phyloP scores from a whole-genome alignment of 1,139 yeast genomes.

The Suhomyces atakaporum region DNA sequence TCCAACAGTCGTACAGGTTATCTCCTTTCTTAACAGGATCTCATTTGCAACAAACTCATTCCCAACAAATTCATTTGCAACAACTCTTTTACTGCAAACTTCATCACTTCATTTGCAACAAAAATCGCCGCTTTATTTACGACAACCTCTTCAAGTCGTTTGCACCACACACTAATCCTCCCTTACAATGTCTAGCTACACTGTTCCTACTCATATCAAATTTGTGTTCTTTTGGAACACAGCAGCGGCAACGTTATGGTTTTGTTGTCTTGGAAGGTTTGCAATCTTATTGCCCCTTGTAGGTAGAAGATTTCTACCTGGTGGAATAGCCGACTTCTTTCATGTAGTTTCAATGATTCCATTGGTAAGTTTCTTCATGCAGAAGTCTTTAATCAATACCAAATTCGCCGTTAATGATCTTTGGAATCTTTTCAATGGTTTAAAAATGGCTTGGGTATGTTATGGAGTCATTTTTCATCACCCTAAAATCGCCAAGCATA shows the following conservation, averaged over 20 bases:
- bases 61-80: too few relatives aligned
- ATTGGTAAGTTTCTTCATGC: slow-evolving; percentile 28
- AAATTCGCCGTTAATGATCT: slow-evolving; percentile 17
- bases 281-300: slow-evolving; percentile 58
- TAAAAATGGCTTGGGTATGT: slow-evolving; percentile 44
- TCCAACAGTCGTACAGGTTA: too few relatives aligned
- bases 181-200: slow-evolving; percentile 27
- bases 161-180: too few relatives aligned
- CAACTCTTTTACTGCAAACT: slow-evolving; percentile 1
- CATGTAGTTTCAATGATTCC: slow-evolving; percentile 46
- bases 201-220: slow-evolving; percentile 34
- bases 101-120: too few relatives aligned
- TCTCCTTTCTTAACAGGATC: not conserved
- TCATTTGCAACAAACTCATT: not conserved
- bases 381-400: slow-evolving; percentile 20
- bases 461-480: slow-evolving; percentile 49
- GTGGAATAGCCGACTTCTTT: slow-evolving; percentile 69
- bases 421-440: slow-evolving; percentile 35
- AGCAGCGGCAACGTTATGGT: slow-evolving; percentile 49
- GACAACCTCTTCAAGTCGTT: too few relatives aligned
- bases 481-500: slow-evolving; percentile 52
- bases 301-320: slow-evolving; percentile 62
- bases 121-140: too few relatives aligned
- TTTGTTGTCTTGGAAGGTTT: slow-evolving; percentile 54
- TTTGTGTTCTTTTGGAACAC: slow-evolving; percentile 38